Conservation (phyloP, 192 early-diverging fungal genomes). For the Coemansia sp. region DNA sequence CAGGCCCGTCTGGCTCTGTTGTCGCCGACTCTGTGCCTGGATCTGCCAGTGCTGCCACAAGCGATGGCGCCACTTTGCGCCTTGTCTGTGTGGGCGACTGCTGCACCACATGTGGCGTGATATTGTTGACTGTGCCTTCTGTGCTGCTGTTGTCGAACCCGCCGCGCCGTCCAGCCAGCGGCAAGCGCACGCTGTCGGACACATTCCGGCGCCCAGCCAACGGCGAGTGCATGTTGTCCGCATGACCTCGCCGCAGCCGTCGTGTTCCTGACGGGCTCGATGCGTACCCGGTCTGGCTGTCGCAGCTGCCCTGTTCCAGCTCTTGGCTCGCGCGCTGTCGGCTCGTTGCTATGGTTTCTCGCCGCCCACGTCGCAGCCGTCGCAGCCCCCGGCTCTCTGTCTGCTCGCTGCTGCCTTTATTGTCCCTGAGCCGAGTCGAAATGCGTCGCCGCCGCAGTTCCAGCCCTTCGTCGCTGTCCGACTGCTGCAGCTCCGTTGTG, state of each 20-base stretch:
- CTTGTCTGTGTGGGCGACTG: background rate
- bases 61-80: slow-evolving; percentile 20
- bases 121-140: background rate
- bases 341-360: background rate
- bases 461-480: background rate
- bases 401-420: background rate
- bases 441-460: background rate
- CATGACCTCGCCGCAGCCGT: slow-evolving; percentile 25
- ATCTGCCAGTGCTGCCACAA: slow-evolving; percentile 5
- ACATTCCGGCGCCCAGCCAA: background rate
- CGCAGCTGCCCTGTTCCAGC: background rate
- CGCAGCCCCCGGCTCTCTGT: background rate
- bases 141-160: background rate
- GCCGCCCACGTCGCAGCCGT: background rate
- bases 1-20: slow-evolving; percentile 8
- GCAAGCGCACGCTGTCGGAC: background rate
- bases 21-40: slow-evolving; percentile 7
- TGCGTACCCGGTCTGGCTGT: slow-evolving; percentile 19
- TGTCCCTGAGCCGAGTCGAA: background rate
- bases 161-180: background rate
- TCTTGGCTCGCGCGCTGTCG: no score
- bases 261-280: slow-evolving; percentile 35
- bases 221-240: slow-evolving; percentile 14
- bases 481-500: background rate
- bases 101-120: background rate